phyloP scores from a whole-genome alignment of 805 yeast species.

The Metschnikowia reukaufii region DNA sequence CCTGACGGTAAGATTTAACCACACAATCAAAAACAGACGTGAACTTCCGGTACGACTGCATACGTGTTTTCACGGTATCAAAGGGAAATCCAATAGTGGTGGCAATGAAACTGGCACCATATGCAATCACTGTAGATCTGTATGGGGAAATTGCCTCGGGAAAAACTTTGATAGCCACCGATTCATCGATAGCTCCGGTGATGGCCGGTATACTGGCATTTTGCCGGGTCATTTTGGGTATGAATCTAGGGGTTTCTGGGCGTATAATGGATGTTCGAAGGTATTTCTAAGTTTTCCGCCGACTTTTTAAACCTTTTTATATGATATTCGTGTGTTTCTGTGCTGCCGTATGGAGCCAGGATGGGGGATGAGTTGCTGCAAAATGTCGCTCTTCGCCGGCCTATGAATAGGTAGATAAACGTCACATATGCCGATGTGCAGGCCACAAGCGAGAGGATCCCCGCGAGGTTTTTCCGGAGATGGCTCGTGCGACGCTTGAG shows the following conservation, averaged over 20 bases:
- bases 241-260: no score
- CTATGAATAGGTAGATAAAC: neutral
- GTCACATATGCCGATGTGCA: neutral
- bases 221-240: neutral
- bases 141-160: conserved; percentile 52
- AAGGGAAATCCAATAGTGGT: conserved; percentile 79
- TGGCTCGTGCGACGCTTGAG: no score
- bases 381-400: neutral
- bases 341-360: neutral
- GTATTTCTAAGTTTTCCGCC: no score
- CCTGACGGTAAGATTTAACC: conserved; percentile 50
- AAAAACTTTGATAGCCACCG: conserved; percentile 47
- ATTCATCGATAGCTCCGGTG: conserved; percentile 51
- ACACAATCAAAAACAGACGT: conserved; percentile 58
- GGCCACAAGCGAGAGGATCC: neutral
- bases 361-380: neutral
- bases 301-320: no score
- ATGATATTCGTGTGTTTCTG: no score
- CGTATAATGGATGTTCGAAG: no score
- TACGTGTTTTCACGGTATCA: conserved; percentile 83
- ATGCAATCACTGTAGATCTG: conserved; percentile 60
- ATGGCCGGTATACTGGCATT: conserved; percentile 51
- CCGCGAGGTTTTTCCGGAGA: neutral
- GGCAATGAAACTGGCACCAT: conserved; percentile 59
- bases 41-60: conserved; percentile 72